phyloP scores from a whole-genome alignment of 2,329 filamentous ascomycete genomes.

The Hymenoscyphus repandus region DNA sequence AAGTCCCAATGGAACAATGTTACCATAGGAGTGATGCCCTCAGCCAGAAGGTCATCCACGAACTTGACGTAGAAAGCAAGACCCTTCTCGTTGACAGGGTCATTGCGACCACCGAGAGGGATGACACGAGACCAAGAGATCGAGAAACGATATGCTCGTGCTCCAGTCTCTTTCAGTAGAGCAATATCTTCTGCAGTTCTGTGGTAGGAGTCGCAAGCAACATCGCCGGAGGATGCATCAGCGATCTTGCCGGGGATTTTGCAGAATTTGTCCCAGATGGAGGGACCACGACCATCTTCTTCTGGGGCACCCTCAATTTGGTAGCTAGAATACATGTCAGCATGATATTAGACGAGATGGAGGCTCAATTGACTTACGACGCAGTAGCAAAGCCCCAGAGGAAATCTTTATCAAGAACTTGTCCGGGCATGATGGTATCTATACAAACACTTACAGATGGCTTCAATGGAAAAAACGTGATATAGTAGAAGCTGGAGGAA shows the following conservation, averaged over 20 bases:
- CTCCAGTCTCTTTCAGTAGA: constrained; percentile 68
- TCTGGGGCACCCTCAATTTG: constrained; percentile 76
- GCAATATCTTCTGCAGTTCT: constrained; percentile 71
- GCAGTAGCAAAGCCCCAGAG: constrained; percentile 78
- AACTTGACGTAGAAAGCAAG: constrained; percentile 75
- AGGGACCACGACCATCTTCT: constrained; percentile 72
- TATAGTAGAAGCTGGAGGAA: neutral
- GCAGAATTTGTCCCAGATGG: constrained; percentile 90
- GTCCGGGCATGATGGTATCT: constrained; percentile 38
- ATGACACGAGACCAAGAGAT: constrained; percentile 82
- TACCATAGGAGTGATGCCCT: constrained; percentile 73
- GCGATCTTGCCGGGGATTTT: constrained; percentile 77
- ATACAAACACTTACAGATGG: neutral
- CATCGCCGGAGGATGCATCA: constrained; percentile 66
- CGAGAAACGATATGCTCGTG: constrained; percentile 77
- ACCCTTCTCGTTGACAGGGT: constrained; percentile 74
- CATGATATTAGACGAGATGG: neutral
- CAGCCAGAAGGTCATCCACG: constrained; percentile 70
- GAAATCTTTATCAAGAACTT: constrained; percentile 60
- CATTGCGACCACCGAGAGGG: constrained; percentile 75
- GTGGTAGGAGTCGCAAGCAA: constrained; percentile 85
- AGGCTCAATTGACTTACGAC: constrained; percentile 45
- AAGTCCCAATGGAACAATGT: constrained; percentile 89
- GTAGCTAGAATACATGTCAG: constrained; percentile 51
- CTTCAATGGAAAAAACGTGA: neutral